Evolutionary conservation across 768 basidiomycete species (phyloP), one percentile per base, ranked within the genome.

Genomic region (Collybia nuda): DNA sequence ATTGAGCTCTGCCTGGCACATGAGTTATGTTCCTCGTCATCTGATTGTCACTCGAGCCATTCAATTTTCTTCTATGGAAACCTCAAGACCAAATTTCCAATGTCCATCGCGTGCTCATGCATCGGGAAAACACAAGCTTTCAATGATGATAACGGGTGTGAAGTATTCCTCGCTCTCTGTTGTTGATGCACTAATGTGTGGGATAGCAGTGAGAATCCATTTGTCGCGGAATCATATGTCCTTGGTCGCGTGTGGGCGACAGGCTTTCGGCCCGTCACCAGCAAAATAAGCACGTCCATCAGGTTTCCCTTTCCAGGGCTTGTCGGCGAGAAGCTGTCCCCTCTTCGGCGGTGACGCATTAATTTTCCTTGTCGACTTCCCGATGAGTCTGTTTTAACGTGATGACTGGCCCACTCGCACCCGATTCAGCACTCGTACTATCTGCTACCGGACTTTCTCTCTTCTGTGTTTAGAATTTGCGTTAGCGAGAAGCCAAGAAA

Each of bases 211-310:
- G 40, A 18, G 40, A 24, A 40, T 2, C 40, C 40, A 40, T 40
- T 40, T 40, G 40, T 40, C 40, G 40, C 23, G 40, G n/a, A 40
- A 40, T 40, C 40, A 40, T 40, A 40, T 40, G 40, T 40, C 40
- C 40, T 40, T 40, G 40, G 40, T 3, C 40, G 40, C 40, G 40
- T 40, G 40, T 40, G 40, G 40, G 15, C 11, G n/a, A 40, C 23
- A 32, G 40, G 40, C 40, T 2, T 24, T 40, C 23, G 40, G 40
- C 5, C 40, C 40, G 4, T 40, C n/a, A 14, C 23, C 17, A 19
- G 40, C 23, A 40, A 40, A 40, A 15, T 40, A 15, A 40, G 14
- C 12, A 40, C 40, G 40, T 40, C 19, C n/a, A 19, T 40, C 23
- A 32, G 40, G 40, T 40, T 40, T 2, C 23, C 23, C 40, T 40